Evolutionary conservation across 495 filamentous ascomycete genomes (phyloP), one percentile per base, ranked within the genome.

Genomic region (Talaromyces borbonicus): DNA sequence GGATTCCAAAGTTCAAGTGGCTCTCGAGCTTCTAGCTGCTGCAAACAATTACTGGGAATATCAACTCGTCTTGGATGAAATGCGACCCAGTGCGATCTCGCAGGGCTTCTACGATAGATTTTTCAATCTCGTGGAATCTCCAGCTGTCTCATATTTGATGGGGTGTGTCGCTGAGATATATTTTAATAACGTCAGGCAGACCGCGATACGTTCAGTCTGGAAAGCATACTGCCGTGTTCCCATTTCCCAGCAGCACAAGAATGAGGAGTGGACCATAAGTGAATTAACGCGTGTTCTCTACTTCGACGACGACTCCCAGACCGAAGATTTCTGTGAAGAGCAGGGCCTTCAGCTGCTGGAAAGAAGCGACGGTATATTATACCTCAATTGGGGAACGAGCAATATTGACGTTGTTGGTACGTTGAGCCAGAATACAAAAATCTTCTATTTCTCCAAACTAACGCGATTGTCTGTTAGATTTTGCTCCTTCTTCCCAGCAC

Each of bases 81-180:
- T 70, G 27, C 55, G 75, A 43, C 66, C 67, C 14, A 77, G 75
- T 55, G 57, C 66, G 32, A 65, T 80, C 49, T 71, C 80, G 1
- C 78, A 83, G 43, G 74, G 79, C 2, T 81, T 81, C 40, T 83
- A 77, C 53, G 56, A 70, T 15, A 75, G 80, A 20, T 92, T 92
- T 57, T 97, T 93, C 65, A 69, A 68, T 2, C 69, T 92, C 29
- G 67, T 96, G 31, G 72, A 78, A 43, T 81, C 83, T 8, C 73
- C 73, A 1, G 62, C 71, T 41, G 78, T 89, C 1, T 87, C 90
- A 0, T 97, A 95, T 61, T 74, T 90, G 15, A 90, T 93, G 83
- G 90, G 85, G 5, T 96, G 90, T 59, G 82, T 95, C 30, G 89
- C 90, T 2, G 90, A 96, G 57, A 81, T 90, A 12, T 85, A 89